Evolutionary conservation across 495 filamentous ascomycete genomes (phyloP).

Genomic region (Cetradonia linearis): DNA sequence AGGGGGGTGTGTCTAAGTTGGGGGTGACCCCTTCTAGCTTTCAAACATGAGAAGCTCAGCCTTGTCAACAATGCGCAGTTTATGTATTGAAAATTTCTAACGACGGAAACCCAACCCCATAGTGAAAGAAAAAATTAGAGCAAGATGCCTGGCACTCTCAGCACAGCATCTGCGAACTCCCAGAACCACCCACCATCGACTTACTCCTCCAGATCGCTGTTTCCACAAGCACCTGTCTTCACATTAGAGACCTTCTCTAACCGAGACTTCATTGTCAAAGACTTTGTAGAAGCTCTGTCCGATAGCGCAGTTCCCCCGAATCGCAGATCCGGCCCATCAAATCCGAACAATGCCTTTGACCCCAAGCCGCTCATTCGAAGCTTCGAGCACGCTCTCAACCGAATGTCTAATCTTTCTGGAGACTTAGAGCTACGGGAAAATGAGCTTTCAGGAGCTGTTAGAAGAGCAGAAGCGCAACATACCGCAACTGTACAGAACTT

Average conservation of each 20-base stretch:
- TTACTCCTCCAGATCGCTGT: conserved; percentile 48
- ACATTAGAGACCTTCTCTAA: conserved; percentile 78
- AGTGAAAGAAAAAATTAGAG: not conserved
- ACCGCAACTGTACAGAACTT: conserved; percentile 76
- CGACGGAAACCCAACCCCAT: not conserved
- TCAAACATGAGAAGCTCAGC: not conserved
- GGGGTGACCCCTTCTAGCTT: too few relatives aligned
- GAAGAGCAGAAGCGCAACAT: conserved; percentile 86
- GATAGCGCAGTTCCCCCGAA: conserved; percentile 65
- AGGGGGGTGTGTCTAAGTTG: too few relatives aligned
- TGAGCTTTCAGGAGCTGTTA: conserved; percentile 77
- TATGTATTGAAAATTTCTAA: not conserved
- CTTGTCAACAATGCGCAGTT: not conserved
- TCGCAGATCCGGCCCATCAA: conserved; percentile 60
- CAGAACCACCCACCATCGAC: conserved; percentile 25
- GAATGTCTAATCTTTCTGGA: conserved; percentile 70
- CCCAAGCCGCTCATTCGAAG: conserved; percentile 94
- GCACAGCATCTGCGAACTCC: conserved; percentile 20
- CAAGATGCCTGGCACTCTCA: conserved; percentile 22
- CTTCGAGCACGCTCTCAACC: conserved; percentile 79
- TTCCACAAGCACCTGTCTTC: conserved; percentile 70
- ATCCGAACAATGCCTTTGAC: conserved; percentile 64
- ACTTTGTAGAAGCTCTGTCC: conserved; percentile 90
- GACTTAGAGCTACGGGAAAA: conserved; percentile 79
- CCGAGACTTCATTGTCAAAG: conserved; percentile 90